Conservation (phyloP, 164 flowering plant species). For the Akebia trifoliata region DNA sequence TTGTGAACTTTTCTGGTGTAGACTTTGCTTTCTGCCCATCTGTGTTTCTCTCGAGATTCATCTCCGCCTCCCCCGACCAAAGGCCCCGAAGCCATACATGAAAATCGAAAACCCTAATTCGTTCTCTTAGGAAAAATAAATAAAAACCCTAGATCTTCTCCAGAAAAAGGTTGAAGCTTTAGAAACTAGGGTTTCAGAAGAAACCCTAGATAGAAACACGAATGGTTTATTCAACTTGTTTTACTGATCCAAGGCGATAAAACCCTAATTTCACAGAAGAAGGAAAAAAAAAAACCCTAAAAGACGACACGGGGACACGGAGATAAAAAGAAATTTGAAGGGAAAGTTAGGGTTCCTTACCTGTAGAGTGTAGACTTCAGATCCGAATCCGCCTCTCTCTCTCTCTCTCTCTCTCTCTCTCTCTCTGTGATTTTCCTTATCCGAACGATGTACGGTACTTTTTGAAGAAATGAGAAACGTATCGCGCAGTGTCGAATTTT, state of each 20-base stretch:
- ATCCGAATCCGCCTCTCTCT: too few relatives aligned
- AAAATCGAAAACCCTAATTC: constrained; percentile 19
- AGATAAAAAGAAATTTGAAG: too few relatives aligned
- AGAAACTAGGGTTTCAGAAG: neutral
- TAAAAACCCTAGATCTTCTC: neutral
- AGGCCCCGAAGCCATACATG: constrained; percentile 83
- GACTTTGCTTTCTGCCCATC: constrained; percentile 62
- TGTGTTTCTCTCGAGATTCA: constrained; percentile 47
- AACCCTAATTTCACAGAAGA: neutral
- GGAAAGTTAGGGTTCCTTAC: neutral
- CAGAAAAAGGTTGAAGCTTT: neutral
- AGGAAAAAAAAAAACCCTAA: too few relatives aligned
- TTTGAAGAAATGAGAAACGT: too few relatives aligned
- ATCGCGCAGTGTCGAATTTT: too few relatives aligned
- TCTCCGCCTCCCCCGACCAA: constrained; percentile 41
- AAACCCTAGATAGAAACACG: too few relatives aligned
- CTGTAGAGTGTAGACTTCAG: too few relatives aligned
- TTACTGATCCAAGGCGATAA: neutral
- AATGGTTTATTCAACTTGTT: too few relatives aligned
- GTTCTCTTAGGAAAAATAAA: neutral
- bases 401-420: too few relatives aligned
- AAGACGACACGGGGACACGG: too few relatives aligned
- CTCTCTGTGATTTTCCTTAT: too few relatives aligned
- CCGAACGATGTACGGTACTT: too few relatives aligned
- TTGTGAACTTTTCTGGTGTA: constrained; percentile 43